These are phyloP conservation scores for Bipolaris sorokiniana DNA, from an alignment of 2,329 filamentous ascomycete species.

Conservation along the genomic window DNA sequence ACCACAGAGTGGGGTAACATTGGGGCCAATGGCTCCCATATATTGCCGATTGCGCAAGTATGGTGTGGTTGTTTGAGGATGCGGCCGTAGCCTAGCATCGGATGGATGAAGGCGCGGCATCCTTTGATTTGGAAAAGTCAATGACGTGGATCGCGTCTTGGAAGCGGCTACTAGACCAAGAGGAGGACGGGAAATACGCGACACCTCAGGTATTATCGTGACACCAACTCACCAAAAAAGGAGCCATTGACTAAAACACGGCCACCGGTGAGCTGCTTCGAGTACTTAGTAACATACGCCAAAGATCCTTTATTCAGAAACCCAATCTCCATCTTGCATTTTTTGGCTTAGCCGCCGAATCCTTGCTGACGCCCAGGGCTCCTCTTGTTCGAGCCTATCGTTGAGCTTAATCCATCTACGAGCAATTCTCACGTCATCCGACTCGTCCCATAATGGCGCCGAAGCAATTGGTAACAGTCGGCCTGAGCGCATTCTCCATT, in stretches of 20 bases:
- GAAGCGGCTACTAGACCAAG: slow-evolving; percentile 23
- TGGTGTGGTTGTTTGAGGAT: no score
- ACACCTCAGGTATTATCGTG: slow-evolving; percentile 9
- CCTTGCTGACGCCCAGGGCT: slow-evolving; percentile 1
- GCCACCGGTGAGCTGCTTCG: background rate
- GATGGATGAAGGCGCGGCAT: slow-evolving; percentile 4
- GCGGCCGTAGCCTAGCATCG: no score
- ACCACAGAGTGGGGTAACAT: background rate
- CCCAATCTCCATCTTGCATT: background rate
- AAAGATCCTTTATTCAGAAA: background rate
- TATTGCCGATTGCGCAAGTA: slow-evolving; percentile 3
- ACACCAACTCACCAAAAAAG: slow-evolving; percentile 10
- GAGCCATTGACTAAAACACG: slow-evolving; percentile 9
- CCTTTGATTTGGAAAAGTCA: background rate
- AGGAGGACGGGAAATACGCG: slow-evolving; percentile 23
- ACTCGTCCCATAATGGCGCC: slow-evolving; percentile 24
- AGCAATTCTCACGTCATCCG: slow-evolving; percentile 22
- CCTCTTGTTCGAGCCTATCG: slow-evolving; percentile 1
- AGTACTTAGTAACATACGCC: background rate
- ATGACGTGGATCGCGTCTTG: slow-evolving; percentile 28
- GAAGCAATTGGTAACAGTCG: slow-evolving; percentile 32
- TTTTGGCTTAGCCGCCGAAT: slow-evolving; percentile 1
- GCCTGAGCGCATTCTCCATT: slow-evolving; percentile 25
- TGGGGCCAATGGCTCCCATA: background rate
- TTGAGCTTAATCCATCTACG: slow-evolving; percentile 1